Conservation (phyloP, 164 flowering plant genomes). For the Magnolia sinica region DNA sequence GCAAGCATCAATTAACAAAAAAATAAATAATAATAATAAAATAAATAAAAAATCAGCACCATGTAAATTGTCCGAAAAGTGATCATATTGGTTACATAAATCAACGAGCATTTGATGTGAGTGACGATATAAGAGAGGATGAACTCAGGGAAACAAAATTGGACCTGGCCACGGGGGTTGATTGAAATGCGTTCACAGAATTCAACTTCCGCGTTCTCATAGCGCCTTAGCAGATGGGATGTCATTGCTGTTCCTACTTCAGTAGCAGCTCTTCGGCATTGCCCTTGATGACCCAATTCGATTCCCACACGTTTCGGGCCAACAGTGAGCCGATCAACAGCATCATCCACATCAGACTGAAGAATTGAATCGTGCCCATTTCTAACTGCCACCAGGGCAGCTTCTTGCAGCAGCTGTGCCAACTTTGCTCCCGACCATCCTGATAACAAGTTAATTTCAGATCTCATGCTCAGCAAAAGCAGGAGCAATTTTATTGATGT, state of each 20-base stretch:
- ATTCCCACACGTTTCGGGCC: slow-evolving; percentile 86
- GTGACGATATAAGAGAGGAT: neutral
- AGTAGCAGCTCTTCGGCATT: slow-evolving; percentile 85
- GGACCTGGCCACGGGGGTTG: slow-evolving; percentile 86
- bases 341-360: slow-evolving; percentile 84
- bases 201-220: slow-evolving; percentile 79
- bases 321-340: slow-evolving; percentile 89
- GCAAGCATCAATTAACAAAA: slow-evolving; percentile 22
- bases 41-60: too few species aligned
- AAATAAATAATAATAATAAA: neutral
- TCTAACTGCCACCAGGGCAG: slow-evolving; percentile 93
- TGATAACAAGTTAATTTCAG: slow-evolving; percentile 24
- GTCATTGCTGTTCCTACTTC: slow-evolving; percentile 87
- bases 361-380: slow-evolving; percentile 70
- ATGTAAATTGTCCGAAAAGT: too few species aligned
- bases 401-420: slow-evolving; percentile 95
- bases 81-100: too few species aligned
- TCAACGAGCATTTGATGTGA: neutral
- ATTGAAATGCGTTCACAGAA: slow-evolving; percentile 82
- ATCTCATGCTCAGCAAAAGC: neutral
- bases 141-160: slow-evolving; percentile 12
- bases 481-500: neutral
- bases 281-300: slow-evolving; percentile 84
- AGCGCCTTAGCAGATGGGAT: slow-evolving; percentile 74
- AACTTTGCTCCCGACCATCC: slow-evolving; percentile 96